phyloP scores from a whole-genome alignment of 371 early-diverging fungal genomes.

The Parasitella parasitica region DNA sequence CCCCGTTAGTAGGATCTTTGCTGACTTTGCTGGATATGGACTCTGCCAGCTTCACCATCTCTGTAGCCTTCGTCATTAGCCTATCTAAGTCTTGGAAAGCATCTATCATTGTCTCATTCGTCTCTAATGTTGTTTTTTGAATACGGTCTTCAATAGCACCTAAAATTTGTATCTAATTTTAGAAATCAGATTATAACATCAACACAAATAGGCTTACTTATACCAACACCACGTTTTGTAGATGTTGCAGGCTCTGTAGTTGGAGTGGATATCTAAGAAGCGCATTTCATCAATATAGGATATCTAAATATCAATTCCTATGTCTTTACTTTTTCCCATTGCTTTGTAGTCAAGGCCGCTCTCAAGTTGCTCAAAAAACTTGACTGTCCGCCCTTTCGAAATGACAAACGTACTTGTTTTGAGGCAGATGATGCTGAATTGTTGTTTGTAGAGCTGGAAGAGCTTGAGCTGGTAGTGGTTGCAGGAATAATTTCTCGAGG shows the following conservation, averaged over 20 bases:
- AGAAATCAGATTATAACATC: neutral
- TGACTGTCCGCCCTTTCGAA: slow-evolving; percentile 70
- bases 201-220: slow-evolving; percentile 27
- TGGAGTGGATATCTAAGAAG: neutral
- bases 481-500: slow-evolving; percentile 24
- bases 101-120: slow-evolving; percentile 68
- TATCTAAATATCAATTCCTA: too few relatives aligned
- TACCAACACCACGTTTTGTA: slow-evolving; percentile 37
- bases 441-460: neutral
- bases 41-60: slow-evolving; percentile 84
- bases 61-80: slow-evolving; percentile 82
- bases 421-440: neutral
- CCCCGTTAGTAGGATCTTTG: slow-evolving; percentile 47
- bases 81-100: slow-evolving; percentile 87
- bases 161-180: slow-evolving; percentile 8
- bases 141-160: slow-evolving; percentile 77
- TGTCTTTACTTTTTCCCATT: slow-evolving; percentile 60
- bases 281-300: neutral
- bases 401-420: slow-evolving; percentile 66
- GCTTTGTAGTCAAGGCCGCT: slow-evolving; percentile 51
- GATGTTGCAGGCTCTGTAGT: slow-evolving; percentile 1
- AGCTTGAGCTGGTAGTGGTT: neutral
- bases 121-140: slow-evolving; percentile 60
- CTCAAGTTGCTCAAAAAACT: slow-evolving; percentile 64
- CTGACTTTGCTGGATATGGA: slow-evolving; percentile 68